These are phyloP conservation scores for Candida frijolesensis DNA, from an alignment of 1,139 yeast genomes.

Conservation along the genomic window DNA sequence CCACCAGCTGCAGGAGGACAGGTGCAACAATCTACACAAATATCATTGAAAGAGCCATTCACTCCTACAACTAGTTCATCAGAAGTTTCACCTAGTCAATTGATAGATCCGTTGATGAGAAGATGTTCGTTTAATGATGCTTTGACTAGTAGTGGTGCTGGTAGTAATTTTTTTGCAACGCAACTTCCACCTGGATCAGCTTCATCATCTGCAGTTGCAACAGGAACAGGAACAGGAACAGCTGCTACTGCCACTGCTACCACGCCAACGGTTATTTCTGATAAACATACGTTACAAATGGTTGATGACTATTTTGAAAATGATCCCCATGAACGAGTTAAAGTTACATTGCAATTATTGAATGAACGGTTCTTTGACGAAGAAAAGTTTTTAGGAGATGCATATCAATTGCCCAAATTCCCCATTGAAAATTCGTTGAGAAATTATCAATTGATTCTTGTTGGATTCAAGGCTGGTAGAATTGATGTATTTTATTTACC, in stretches of 20 bases:
- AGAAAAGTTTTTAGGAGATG: constrained; percentile 32
- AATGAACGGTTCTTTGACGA: constrained; percentile 30
- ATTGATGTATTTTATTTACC: constrained; percentile 80
- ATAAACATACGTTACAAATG: constrained; percentile 20
- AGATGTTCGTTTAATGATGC: constrained; percentile 32
- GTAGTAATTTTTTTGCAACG: no score
- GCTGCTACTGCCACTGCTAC: constrained; percentile 2
- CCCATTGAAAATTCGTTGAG: constrained; percentile 39
- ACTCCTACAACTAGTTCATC: not conserved
- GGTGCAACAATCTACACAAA: constrained; percentile 1
- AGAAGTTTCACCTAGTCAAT: constrained; percentile 12
- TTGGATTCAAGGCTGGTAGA: constrained; percentile 85
- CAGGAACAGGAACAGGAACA: constrained; percentile 3
- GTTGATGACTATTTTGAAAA: constrained; percentile 39
- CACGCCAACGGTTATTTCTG: constrained; percentile 6
- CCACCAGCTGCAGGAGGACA: constrained; percentile 5
- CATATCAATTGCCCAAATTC: constrained; percentile 44
- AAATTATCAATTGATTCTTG: constrained; percentile 54
- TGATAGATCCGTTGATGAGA: constrained; percentile 17
- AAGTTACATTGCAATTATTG: constrained; percentile 31
- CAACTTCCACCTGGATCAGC: not conserved
- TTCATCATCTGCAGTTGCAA: not conserved
- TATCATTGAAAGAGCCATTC: not conserved
- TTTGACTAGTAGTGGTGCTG: constrained; percentile 2
- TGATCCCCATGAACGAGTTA: constrained; percentile 46